A percentile compares a stretch with the other conserved stretches of the same genome.
Evolutionary conservation across 2,329 filamentous ascomycete species (phyloP).

Genomic region (Aspergillus melleus): DNA sequence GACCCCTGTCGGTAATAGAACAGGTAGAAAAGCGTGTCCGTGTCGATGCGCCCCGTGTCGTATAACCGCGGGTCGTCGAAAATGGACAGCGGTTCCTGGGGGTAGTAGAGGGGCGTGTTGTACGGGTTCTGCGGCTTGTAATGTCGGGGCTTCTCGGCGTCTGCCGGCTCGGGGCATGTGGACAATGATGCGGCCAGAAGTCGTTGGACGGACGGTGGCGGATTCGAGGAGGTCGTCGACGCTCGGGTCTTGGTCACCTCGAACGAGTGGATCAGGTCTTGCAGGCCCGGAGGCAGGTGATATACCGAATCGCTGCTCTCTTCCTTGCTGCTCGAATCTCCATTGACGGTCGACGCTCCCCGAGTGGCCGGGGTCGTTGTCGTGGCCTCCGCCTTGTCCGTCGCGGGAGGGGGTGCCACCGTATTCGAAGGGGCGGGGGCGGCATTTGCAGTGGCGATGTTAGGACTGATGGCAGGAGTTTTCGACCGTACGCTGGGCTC

Average conservation of each 20-base stretch:
- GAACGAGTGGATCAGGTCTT: conserved; percentile 88
- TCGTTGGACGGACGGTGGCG: conserved; percentile 67
- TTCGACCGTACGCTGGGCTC: conserved; percentile 46
- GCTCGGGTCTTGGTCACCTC: conserved; percentile 76
- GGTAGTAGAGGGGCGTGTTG: conserved; percentile 79
- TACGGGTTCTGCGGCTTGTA: conserved; percentile 83
- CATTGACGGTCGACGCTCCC: conserved; percentile 46
- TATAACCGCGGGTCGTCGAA: conserved; percentile 91
- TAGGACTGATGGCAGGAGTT: conserved; percentile 53
- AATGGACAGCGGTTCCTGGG: conserved; percentile 85
- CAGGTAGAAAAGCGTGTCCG: conserved; percentile 95
- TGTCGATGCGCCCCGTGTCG: conserved; percentile 73
- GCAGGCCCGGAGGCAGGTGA: conserved; percentile 83
- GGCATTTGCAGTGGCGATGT: conserved; percentile 43
- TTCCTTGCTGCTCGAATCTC: conserved; percentile 46
- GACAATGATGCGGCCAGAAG: conserved; percentile 75
- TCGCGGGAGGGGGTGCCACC: conserved; percentile 46
- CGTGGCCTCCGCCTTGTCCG: conserved; percentile 47
- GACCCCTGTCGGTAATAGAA: conserved; percentile 99
- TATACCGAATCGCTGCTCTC: conserved; percentile 78
- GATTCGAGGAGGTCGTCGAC: conserved; percentile 46
- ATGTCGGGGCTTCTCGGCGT: conserved; percentile 78
- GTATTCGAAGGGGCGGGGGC: conserved; percentile 28
- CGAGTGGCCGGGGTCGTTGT: conserved; percentile 36
- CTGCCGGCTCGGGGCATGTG: conserved; percentile 70